Conservation (phyloP, 2,329 filamentous ascomycete genomes). For the Grosmannia penicillata region DNA sequence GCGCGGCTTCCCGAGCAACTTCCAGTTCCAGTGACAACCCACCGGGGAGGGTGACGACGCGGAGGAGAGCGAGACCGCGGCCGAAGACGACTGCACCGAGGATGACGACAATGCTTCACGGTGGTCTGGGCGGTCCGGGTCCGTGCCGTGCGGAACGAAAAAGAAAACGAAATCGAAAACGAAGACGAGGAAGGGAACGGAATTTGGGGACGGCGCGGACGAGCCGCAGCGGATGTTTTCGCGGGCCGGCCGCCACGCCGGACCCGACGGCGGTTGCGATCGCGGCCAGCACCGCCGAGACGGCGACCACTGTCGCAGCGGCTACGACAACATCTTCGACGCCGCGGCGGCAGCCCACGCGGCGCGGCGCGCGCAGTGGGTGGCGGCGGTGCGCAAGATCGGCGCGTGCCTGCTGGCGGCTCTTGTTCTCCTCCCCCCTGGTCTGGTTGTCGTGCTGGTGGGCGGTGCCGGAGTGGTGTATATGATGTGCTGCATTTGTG, state of each 20-base stretch:
- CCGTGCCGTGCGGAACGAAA: too few relatives aligned
- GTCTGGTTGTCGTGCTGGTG: conserved; percentile 22
- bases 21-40: conserved; percentile 36
- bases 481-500: conserved; percentile 17
- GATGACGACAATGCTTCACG: conserved; percentile 16
- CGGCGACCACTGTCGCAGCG: background rate
- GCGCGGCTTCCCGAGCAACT: conserved; percentile 21
- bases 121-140: too few relatives aligned
- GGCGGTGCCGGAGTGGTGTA: conserved; percentile 23
- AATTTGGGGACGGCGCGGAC: too few relatives aligned
- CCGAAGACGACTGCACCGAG: conserved; percentile 18
- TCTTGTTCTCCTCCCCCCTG: conserved; percentile 30
- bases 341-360: conserved; percentile 16
- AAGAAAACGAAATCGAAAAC: too few relatives aligned
- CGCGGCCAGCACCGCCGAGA: background rate
- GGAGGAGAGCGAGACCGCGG: conserved; percentile 10
- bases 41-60: conserved; percentile 15
- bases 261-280: too few relatives aligned
- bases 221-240: too few relatives aligned
- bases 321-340: background rate
- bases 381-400: conserved; percentile 26
- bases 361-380: conserved; percentile 21
- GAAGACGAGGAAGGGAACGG: too few relatives aligned
- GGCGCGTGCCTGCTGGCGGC: conserved; percentile 27
- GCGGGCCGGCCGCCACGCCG: too few relatives aligned